These are phyloP conservation scores for Cucurbitaria berberidis DNA, from an alignment of 2,329 filamentous ascomycete species.

Conservation along the genomic window DNA sequence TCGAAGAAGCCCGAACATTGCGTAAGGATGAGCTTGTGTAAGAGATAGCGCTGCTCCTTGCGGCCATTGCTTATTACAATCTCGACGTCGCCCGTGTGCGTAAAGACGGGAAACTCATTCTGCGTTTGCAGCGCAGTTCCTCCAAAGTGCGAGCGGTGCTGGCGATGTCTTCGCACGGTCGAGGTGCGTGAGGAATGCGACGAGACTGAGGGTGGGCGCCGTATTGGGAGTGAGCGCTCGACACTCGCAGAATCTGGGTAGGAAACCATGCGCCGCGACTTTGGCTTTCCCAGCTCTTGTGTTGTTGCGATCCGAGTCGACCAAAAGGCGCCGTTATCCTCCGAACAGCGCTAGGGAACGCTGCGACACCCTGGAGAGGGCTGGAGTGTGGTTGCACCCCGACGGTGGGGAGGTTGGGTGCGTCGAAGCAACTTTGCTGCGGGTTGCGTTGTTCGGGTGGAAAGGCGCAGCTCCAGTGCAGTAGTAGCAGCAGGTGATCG, in stretches of 20 bases:
- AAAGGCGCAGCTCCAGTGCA: slow-evolving; percentile 26
- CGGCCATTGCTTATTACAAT: slow-evolving; percentile 74
- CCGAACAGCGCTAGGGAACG: slow-evolving; percentile 3
- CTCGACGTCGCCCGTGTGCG: slow-evolving; percentile 90
- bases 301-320: background rate
- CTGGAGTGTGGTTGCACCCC: slow-evolving; percentile 22
- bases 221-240: slow-evolving; percentile 63
- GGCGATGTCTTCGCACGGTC: slow-evolving; percentile 68
- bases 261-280: slow-evolving; percentile 63
- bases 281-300: slow-evolving; percentile 8
- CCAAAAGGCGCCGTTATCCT: background rate
- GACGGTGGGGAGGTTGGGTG: slow-evolving; percentile 23
- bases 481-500: no score
- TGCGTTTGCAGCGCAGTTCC: slow-evolving; percentile 70
- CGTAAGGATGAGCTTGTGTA: slow-evolving; percentile 85
- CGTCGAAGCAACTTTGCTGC: slow-evolving; percentile 35
- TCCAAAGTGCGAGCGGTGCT: slow-evolving; percentile 81
- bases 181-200: slow-evolving; percentile 62
- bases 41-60: slow-evolving; percentile 81
- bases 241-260: slow-evolving; percentile 62
- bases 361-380: slow-evolving; percentile 17
- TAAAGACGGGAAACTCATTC: slow-evolving; percentile 93
- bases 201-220: slow-evolving; percentile 68
- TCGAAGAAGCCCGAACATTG: slow-evolving; percentile 96
- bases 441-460: slow-evolving; percentile 34